Conservation (phyloP, 495 filamentous ascomycete genomes). For the Xylaria telfairii region DNA sequence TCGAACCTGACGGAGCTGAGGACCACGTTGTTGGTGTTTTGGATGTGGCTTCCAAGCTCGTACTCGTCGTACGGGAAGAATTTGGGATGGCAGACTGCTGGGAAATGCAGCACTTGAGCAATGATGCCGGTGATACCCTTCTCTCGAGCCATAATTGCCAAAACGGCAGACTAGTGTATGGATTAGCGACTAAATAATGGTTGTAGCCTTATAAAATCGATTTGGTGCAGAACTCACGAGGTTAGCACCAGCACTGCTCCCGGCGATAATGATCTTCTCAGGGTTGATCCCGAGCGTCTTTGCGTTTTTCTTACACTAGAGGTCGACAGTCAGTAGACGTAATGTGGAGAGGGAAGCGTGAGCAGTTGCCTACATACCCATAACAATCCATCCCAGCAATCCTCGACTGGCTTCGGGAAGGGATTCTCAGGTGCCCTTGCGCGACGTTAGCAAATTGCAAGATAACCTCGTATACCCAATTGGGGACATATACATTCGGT, state of each 20-base stretch:
- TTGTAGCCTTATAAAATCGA: not conserved
- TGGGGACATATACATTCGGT: slow-evolving; percentile 30
- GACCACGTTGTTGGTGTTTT: slow-evolving; percentile 35
- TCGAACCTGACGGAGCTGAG: slow-evolving; percentile 29
- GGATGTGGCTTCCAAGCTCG: slow-evolving; percentile 35
- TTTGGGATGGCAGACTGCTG: slow-evolving; percentile 37
- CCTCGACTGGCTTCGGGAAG: slow-evolving; percentile 30
- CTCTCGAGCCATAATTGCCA: slow-evolving; percentile 32
- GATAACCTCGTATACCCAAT: not conserved
- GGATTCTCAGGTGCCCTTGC: slow-evolving; percentile 34
- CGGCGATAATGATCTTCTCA: slow-evolving; percentile 33
- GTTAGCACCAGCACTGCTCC: slow-evolving; percentile 36
- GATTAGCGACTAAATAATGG: not conserved
- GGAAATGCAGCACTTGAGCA: slow-evolving; percentile 38
- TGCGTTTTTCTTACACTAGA: slow-evolving; percentile 33
- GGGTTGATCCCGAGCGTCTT: slow-evolving; percentile 32
- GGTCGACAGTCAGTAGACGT: slow-evolving; percentile 4
- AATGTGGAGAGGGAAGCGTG: not conserved
- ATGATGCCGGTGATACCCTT: slow-evolving; percentile 33
- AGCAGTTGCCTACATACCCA: slow-evolving; percentile 30
- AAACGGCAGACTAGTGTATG: slow-evolving; percentile 28
- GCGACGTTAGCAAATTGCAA: slow-evolving; percentile 8
- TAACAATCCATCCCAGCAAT: slow-evolving; percentile 36
- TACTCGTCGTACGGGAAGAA: slow-evolving; percentile 38
- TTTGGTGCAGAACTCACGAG: slow-evolving; percentile 22